Evolutionary conservation across 2,329 filamentous ascomycete species (phyloP).

Genomic region (Helotiales sp.): DNA sequence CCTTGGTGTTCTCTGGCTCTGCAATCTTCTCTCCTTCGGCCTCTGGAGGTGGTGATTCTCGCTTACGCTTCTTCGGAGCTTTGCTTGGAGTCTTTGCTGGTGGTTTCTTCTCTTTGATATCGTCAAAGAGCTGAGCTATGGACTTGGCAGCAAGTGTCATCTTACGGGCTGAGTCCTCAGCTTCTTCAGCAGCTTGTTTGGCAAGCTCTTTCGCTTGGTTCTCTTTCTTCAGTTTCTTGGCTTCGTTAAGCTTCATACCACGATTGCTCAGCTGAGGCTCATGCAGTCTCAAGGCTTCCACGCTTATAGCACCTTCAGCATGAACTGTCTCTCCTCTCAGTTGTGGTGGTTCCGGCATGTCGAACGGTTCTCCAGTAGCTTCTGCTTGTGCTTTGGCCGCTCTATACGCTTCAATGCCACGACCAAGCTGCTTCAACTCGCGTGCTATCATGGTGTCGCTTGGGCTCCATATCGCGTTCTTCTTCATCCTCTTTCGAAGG

Average conservation of each 20-base stretch:
- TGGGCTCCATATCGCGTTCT: conserved; percentile 82
- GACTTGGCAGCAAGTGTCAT: conserved; percentile 50
- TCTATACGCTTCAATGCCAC: conserved; percentile 62
- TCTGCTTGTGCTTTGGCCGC: conserved; percentile 65
- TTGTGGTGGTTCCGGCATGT: conserved; percentile 38
- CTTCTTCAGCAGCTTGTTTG: conserved; percentile 62
- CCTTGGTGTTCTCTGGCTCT: conserved; percentile 15
- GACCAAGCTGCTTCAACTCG: conserved; percentile 70
- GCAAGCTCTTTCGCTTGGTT: conserved; percentile 70
- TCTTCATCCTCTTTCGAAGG: conserved; percentile 85
- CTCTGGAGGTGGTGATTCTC: conserved; percentile 25
- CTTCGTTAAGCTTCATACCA: conserved; percentile 76
- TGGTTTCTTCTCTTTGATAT: conserved; percentile 22
- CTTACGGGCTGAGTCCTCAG: conserved; percentile 56
- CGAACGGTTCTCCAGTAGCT: conserved; percentile 63
- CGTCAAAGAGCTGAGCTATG: conserved; percentile 42
- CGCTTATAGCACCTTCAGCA: conserved; percentile 60
- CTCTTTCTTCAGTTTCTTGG: conserved; percentile 74
- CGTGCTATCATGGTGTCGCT: conserved; percentile 84
- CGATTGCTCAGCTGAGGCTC: conserved; percentile 68
- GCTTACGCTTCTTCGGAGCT: conserved; percentile 34
- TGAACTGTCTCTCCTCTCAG: conserved; percentile 43
- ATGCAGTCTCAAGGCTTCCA: conserved; percentile 51
- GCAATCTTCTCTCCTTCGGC: conserved; percentile 5
- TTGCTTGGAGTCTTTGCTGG: conserved; percentile 11